Evolutionary conservation across 2,329 filamentous ascomycete genomes (phyloP).

Genomic region (Diaporthe ampelina): DNA sequence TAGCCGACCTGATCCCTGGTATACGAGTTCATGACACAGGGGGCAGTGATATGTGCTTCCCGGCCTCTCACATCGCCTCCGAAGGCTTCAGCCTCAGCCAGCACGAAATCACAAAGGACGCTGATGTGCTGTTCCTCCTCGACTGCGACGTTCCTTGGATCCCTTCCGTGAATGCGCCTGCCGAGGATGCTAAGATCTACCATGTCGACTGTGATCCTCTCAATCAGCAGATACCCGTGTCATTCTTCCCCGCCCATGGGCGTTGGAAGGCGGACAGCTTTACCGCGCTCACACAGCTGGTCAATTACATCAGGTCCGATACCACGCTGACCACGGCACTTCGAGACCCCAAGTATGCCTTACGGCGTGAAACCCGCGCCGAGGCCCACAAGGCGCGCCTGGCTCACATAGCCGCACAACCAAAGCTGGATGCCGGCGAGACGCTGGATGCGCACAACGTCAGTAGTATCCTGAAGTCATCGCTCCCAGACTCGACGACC

Average conservation of each 20-base stretch:
- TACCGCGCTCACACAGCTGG: slow-evolving; percentile 55
- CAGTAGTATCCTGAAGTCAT: background rate
- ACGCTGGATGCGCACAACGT: slow-evolving; percentile 57
- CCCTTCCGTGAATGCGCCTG: slow-evolving; percentile 72
- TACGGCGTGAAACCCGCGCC: background rate
- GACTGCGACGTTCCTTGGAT: slow-evolving; percentile 82
- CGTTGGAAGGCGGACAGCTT: slow-evolving; percentile 65
- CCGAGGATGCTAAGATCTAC: slow-evolving; percentile 68
- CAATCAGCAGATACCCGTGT: slow-evolving; percentile 73
- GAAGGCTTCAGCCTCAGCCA: slow-evolving; percentile 52
- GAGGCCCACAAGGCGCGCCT: slow-evolving; percentile 52
- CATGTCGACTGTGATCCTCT: slow-evolving; percentile 78
- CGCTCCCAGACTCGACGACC: slow-evolving; percentile 54
- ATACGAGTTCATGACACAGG: slow-evolving; percentile 63
- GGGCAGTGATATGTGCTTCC: slow-evolving; percentile 63
- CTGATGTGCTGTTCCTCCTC: slow-evolving; percentile 75
- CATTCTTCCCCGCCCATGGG: slow-evolving; percentile 67
- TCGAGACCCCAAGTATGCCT: background rate
- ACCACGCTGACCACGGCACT: slow-evolving; percentile 24
- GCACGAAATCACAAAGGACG: slow-evolving; percentile 70
- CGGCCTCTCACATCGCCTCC: slow-evolving; percentile 52
- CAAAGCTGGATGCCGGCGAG: slow-evolving; percentile 43
- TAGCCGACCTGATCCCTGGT: slow-evolving; percentile 62
- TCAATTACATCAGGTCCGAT: slow-evolving; percentile 42
- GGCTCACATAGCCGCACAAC: slow-evolving; percentile 77